These are phyloP conservation scores for Sordariomycetes sp. DNA, from an alignment of 2,329 filamentous ascomycete species.

Conservation along the genomic window DNA sequence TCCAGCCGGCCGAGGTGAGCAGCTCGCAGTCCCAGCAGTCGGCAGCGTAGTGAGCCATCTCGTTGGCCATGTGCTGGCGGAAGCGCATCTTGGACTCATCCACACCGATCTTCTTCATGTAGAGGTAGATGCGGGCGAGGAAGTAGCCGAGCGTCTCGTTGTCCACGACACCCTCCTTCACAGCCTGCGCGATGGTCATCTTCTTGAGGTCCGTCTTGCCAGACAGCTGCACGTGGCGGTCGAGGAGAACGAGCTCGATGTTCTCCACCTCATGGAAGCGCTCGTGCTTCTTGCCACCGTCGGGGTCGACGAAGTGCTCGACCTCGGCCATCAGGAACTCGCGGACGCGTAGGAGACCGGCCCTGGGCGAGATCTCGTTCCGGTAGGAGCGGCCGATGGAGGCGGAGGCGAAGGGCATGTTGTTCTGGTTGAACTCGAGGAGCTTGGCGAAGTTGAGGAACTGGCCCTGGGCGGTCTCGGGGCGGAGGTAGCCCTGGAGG, in stretches of 20 bases:
- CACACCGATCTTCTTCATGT: slow-evolving; percentile 79
- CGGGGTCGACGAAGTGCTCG: slow-evolving; percentile 93
- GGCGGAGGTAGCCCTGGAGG: slow-evolving; percentile 73
- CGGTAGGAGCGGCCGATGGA: slow-evolving; percentile 97
- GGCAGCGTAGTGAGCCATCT: slow-evolving; percentile 79
- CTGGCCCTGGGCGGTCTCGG: slow-evolving; percentile 95
- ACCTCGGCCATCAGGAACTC: slow-evolving; percentile 99
- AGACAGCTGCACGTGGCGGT: slow-evolving; percentile 73
- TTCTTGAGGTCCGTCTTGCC: slow-evolving; percentile 69
- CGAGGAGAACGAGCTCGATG: slow-evolving; percentile 72
- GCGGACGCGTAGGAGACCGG: slow-evolving; percentile 83
- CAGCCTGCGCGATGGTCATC: slow-evolving; percentile 76
- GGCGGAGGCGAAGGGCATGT: slow-evolving; percentile 94
- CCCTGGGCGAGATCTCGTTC: slow-evolving; percentile 92
- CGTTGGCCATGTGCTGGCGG: slow-evolving; percentile 83
- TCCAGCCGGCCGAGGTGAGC: slow-evolving; percentile 86
- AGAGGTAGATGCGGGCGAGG: slow-evolving; percentile 83
- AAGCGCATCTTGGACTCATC: slow-evolving; percentile 86
- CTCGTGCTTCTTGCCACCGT: slow-evolving; percentile 86
- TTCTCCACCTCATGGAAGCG: slow-evolving; percentile 81
- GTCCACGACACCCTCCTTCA: slow-evolving; percentile 72
- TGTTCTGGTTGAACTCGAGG: slow-evolving; percentile 87
- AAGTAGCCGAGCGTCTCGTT: slow-evolving; percentile 99
- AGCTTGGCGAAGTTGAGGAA: slow-evolving; percentile 96
- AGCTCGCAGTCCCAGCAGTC: slow-evolving; percentile 99